Conservation (phyloP, 2,329 filamentous ascomycete genomes). For the Cytospora paraplurivora region DNA sequence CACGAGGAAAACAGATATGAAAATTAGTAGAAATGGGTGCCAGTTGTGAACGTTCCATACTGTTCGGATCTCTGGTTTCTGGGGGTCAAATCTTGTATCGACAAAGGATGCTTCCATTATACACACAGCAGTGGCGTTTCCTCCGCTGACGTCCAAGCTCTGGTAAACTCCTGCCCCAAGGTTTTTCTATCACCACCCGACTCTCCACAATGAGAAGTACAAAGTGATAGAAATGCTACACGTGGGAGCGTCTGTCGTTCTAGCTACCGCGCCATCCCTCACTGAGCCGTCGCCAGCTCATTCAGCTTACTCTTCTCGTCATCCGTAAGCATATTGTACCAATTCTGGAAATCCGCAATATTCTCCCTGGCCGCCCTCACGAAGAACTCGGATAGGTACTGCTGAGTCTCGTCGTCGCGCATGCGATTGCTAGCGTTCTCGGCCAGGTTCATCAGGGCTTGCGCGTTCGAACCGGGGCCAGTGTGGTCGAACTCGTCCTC, state of each 20-base stretch:
- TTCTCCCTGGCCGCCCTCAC: constrained; percentile 58
- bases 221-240: not conserved
- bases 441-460: constrained; percentile 78
- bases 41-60: not conserved
- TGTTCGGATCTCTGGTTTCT: not conserved
- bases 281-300: constrained; percentile 45
- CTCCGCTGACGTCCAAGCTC: not conserved
- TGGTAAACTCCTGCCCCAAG: not conserved
- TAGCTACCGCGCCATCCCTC: constrained; percentile 3
- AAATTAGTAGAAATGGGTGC: not conserved
- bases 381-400: constrained; percentile 83
- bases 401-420: constrained; percentile 87
- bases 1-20: not conserved
- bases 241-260: not conserved
- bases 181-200: not conserved
- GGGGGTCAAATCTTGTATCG: constrained; percentile 23
- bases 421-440: constrained; percentile 63
- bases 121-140: not conserved
- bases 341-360: constrained; percentile 56
- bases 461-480: constrained; percentile 72
- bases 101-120: not conserved
- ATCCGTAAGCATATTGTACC: constrained; percentile 57
- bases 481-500: constrained; percentile 80
- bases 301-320: constrained; percentile 60
- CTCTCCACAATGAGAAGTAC: not conserved